These are phyloP conservation scores for Xanthoconium purpureum DNA, from an alignment of 768 basidiomycete genomes.

Conservation along the genomic window DNA sequence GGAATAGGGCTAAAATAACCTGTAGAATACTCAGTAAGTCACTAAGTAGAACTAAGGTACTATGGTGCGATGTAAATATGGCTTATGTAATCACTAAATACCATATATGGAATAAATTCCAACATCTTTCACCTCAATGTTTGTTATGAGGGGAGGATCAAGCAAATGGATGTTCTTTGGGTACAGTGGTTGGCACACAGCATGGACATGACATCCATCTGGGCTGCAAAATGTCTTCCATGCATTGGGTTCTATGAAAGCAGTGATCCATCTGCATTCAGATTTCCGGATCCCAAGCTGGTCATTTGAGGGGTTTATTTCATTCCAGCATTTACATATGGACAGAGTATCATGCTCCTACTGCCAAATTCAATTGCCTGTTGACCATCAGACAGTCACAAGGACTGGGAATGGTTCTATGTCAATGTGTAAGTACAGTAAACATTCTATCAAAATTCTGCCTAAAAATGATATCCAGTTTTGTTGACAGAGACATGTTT, in stretches of 20 bases:
- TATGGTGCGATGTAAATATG: too few species aligned
- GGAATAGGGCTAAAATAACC: too few species aligned
- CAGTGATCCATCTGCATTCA: background rate
- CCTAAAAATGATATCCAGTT: background rate
- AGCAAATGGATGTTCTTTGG: background rate
- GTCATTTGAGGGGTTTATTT: background rate
- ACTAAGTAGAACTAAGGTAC: too few species aligned
- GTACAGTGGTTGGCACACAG: background rate
- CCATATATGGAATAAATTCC: too few species aligned
- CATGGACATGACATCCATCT: background rate
- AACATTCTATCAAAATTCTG: background rate
- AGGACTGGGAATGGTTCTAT: slow-evolving; percentile 1
- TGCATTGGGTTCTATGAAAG: background rate
- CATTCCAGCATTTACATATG: background rate
- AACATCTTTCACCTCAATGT: background rate
- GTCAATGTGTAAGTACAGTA: background rate
- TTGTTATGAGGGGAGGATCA: background rate
- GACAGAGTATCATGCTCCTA: background rate
- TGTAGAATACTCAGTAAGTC: too few species aligned
- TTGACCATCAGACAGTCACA: background rate
- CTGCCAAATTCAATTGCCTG: background rate
- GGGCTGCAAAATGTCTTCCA: background rate
- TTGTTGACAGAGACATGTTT: background rate
- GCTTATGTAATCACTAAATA: too few species aligned
- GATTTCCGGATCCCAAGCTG: background rate